phyloP scores from a whole-genome alignment of 306 rosid genomes.

The Argentina anserina region DNA sequence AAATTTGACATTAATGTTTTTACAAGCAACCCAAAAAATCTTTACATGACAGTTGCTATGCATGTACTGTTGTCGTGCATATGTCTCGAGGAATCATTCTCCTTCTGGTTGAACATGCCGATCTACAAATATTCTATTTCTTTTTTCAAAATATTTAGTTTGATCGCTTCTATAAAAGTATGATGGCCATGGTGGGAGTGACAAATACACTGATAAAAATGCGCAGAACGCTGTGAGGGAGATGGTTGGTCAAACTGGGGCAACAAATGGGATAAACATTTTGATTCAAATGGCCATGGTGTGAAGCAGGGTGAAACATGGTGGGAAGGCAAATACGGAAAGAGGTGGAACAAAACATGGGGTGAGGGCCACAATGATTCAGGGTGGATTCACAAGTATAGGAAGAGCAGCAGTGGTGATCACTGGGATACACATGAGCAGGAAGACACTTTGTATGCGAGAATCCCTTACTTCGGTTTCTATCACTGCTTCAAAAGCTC shows the following conservation, averaged over 20 bases:
- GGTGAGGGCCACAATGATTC: conserved; percentile 87
- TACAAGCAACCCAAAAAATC: not conserved
- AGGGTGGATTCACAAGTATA: conserved; percentile 95
- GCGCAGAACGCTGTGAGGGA: conserved; percentile 78
- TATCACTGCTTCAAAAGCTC: conserved; percentile 82
- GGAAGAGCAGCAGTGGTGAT: conserved; percentile 91
- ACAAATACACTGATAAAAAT: conserved; percentile 88
- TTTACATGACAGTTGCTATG: not conserved
- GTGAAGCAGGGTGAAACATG: conserved; percentile 94
- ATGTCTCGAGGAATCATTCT: too few relatives aligned
- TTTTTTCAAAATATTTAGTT: not conserved
- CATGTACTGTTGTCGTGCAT: not conserved
- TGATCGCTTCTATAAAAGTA: conserved; percentile 38
- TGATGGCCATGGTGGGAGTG: conserved; percentile 87
- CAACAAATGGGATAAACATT: conserved; percentile 97
- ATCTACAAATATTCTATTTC: too few relatives aligned
- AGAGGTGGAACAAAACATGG: conserved; percentile 94
- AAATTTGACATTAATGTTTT: not conserved
- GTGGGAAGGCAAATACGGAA: conserved; percentile 88
- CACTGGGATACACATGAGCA: conserved; percentile 88
- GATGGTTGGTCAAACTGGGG: conserved; percentile 98
- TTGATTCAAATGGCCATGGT: conserved; percentile 58
- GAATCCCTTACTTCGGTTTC: conserved; percentile 82
- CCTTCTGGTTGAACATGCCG: too few relatives aligned
- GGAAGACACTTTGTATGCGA: conserved; percentile 93